Percentiles rank a stretch among this genome's conserved stretches.
Conservation (phyloP, 2,329 filamentous ascomycete genomes). For the Fusarium transvaalense region DNA sequence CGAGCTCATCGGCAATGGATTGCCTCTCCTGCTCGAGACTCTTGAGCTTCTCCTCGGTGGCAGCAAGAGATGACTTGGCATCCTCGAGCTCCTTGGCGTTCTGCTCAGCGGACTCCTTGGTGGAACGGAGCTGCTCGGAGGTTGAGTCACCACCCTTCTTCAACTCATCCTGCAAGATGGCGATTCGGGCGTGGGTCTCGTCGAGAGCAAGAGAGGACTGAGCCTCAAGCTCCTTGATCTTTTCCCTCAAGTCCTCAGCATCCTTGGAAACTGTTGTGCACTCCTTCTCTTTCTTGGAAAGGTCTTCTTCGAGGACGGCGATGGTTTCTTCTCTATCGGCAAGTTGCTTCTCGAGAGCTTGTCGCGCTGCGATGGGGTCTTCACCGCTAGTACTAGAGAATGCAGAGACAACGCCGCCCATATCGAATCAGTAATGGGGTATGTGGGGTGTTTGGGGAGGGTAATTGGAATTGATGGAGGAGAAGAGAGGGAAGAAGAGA, state of each 20-base stretch:
- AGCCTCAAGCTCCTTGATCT: slow-evolving; percentile 54
- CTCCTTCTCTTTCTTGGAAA: slow-evolving; percentile 56
- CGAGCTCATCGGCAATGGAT: slow-evolving; percentile 52
- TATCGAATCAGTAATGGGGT: slow-evolving; percentile 47
- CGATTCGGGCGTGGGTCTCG: slow-evolving; percentile 51
- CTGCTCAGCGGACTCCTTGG: slow-evolving; percentile 44
- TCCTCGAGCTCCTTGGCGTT: slow-evolving; percentile 43
- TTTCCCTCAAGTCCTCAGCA: slow-evolving; percentile 55
- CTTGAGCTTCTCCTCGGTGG: slow-evolving; percentile 47
- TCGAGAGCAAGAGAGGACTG: slow-evolving; percentile 49
- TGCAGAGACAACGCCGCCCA: slow-evolving; percentile 58
- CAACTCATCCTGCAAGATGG: slow-evolving; percentile 54
- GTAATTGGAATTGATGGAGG: slow-evolving; percentile 25
- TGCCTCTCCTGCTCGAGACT: slow-evolving; percentile 49
- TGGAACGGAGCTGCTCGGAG: slow-evolving; percentile 45
- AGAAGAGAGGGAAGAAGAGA: slow-evolving; percentile 11
- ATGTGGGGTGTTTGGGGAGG: slow-evolving; percentile 26
- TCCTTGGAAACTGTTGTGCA: slow-evolving; percentile 52
- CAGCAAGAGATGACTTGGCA: slow-evolving; percentile 40
- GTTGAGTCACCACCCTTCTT: slow-evolving; percentile 46
- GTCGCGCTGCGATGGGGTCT: slow-evolving; percentile 50
- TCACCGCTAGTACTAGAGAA: slow-evolving; percentile 53
- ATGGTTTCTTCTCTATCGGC: slow-evolving; percentile 56
- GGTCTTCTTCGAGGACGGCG: slow-evolving; percentile 50
- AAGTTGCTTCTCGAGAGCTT: slow-evolving; percentile 55